Base-by-base conservation (phyloP, 2,329 filamentous ascomycete genomes). In the Madurella mycetomatis region DNA sequence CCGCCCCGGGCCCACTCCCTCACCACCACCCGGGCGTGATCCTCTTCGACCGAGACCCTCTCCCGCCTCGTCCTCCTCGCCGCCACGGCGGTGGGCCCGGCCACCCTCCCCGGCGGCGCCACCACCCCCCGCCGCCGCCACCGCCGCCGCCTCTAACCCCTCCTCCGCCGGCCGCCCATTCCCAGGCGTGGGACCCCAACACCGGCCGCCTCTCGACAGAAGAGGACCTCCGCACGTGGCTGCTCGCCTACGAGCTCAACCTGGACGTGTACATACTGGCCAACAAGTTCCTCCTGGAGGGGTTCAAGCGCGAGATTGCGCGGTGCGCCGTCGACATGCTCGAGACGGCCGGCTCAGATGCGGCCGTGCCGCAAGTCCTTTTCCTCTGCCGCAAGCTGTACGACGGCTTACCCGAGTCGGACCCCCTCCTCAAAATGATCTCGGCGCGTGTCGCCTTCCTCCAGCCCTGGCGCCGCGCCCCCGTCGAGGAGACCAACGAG, bases 181-280 rank as follows among this genome's bases (percentile, higher is more conserved):
- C 18, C 41, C 53, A 34, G 43, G 18, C 32, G 41, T 30, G 19
- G 15, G 60, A 61, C 44, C 45, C 53, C 11, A 63, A 59, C 56
- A 60, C 60, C 30, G 60, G 64, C n/a, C 70, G 72, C 48, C 73
- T 78, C 64, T 65, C 67, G 7, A 69, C 69, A 32, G 72, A 31
- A 19, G 57, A 77, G 58, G 76, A 79, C 62, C 62, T 78, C 56
- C 69, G 69, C 13, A 75, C 75, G 4, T 79, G 76, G 75, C 68
- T 76, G 3, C 65, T 76, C 46, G 65, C 73, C 1, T 78, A 76
- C 60, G 70, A 75, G 57, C 69, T 78, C 37, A 73, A 73, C 60
- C 60, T 79, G 12, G 73, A 77, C 50, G 75, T 78, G 12, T 79
- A 79, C 64, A 73, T 78, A 49, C 73, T 74, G 50, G 76, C 76